A percentile compares a stretch with the other conserved stretches of the same genome.
Conservation (phyloP, 139 green algal genomes). For the Picochlorum sp. region DNA sequence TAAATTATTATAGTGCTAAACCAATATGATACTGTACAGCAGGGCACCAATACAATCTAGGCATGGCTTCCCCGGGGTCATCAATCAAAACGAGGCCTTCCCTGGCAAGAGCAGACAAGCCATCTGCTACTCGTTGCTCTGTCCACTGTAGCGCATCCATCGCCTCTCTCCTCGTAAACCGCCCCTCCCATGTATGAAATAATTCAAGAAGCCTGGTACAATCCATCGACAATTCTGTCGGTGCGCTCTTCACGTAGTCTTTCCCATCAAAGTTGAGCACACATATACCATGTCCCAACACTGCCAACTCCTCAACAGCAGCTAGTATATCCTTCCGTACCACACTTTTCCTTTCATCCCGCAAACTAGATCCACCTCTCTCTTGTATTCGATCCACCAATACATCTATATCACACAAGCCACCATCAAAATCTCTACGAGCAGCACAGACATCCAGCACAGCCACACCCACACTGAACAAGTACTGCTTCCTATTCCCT, state of each 20-base stretch:
- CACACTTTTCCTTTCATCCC: constrained; percentile 39
- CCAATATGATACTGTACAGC: background rate
- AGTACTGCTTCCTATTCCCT: constrained; percentile 50
- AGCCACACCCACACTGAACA: constrained; percentile 91
- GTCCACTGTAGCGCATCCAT: constrained; percentile 13
- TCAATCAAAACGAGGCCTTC: constrained; percentile 73
- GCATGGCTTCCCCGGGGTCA: constrained; percentile 28
- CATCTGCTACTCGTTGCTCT: constrained; percentile 18
- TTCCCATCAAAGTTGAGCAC: constrained; percentile 52
- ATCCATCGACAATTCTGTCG: constrained; percentile 78
- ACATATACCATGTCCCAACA: constrained; percentile 64
- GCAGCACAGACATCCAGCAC: constrained; percentile 77
- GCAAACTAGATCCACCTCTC: constrained; percentile 56
- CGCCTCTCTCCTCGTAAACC: constrained; percentile 12
- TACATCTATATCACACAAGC: constrained; percentile 65
- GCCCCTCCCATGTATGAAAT: constrained; percentile 32
- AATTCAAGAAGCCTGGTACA: constrained; percentile 61
- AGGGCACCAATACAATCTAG: constrained; percentile 28
- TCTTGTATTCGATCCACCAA: constrained; percentile 35
- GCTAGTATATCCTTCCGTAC: constrained; percentile 55
- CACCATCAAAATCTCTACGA: constrained; percentile 54
- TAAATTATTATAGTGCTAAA: constrained; percentile 2
- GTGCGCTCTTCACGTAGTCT: constrained; percentile 61
- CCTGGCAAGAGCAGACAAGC: constrained; percentile 30
- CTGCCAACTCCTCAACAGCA: constrained; percentile 70